phyloP scores from a whole-genome alignment of 1,284 basidiomycete species.

The Fomitopsis betulina region DNA sequence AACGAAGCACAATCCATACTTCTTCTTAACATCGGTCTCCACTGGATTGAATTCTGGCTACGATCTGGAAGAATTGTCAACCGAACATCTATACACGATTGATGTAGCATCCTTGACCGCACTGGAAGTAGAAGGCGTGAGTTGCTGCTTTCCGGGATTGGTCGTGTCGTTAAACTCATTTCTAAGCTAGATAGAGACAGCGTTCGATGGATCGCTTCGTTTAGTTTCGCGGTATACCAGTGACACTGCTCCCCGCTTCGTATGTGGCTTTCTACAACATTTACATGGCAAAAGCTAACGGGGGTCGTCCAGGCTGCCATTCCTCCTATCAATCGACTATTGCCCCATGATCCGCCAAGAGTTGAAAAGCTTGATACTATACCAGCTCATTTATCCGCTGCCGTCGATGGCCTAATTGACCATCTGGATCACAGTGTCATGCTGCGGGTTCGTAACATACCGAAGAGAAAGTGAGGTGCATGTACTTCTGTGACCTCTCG shows the following conservation, averaged over 20 bases:
- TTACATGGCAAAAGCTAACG: background rate
- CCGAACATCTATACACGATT: slow-evolving; percentile 52
- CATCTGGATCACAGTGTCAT: slow-evolving; percentile 57
- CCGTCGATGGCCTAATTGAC: slow-evolving; percentile 48
- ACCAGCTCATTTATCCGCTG: slow-evolving; percentile 38
- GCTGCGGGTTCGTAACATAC: slow-evolving; percentile 57
- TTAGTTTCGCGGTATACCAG: slow-evolving; percentile 11
- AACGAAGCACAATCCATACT: slow-evolving; percentile 39
- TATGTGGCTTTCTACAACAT: background rate
- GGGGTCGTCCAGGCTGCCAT: slow-evolving; percentile 36
- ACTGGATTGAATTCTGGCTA: slow-evolving; percentile 38
- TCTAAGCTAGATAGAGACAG: slow-evolving; percentile 26
- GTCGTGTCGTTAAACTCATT: background rate
- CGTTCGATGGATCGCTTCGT: slow-evolving; percentile 26
- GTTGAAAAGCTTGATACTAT: slow-evolving; percentile 25
- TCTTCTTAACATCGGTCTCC: slow-evolving; percentile 69
- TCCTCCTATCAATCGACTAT: slow-evolving; percentile 38
- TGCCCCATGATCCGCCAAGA: slow-evolving; percentile 38
- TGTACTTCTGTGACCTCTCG: background rate
- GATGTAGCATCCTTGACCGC: slow-evolving; percentile 32
- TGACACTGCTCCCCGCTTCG: background rate
- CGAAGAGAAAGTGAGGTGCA: slow-evolving; percentile 33
- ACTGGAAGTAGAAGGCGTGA: slow-evolving; percentile 1
- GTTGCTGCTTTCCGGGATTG: background rate
- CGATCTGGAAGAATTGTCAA: slow-evolving; percentile 60